These are phyloP conservation scores for Phoma herbarum DNA, from an alignment of 2,329 filamentous ascomycete species.

Conservation along the genomic window DNA sequence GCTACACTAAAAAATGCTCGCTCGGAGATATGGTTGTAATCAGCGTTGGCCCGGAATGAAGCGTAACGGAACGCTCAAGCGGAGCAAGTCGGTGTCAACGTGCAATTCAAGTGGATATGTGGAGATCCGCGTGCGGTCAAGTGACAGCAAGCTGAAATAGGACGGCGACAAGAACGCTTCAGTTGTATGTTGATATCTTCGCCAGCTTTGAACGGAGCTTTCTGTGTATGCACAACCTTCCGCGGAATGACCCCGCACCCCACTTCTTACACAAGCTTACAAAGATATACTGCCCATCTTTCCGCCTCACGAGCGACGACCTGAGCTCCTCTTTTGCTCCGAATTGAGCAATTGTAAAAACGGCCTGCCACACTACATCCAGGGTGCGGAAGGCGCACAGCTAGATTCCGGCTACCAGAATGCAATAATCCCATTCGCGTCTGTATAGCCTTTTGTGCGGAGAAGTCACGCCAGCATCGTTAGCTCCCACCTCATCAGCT, in stretches of 20 bases:
- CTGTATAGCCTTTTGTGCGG: slow-evolving; percentile 36
- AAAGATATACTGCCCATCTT: not conserved
- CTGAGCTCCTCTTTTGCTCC: not conserved
- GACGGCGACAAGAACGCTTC: not conserved
- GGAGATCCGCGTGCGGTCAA: not conserved
- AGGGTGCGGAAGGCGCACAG: slow-evolving; percentile 9
- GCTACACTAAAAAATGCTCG: not conserved
- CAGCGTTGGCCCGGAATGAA: slow-evolving; percentile 9
- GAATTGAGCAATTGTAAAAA: slow-evolving; percentile 2
- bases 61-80: slow-evolving; percentile 9
- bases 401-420: slow-evolving; percentile 20
- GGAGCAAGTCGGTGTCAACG: slow-evolving; percentile 6
- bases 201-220: not conserved
- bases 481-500: slow-evolving; percentile 26
- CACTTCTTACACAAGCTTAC: slow-evolving; percentile 16
- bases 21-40: slow-evolving; percentile 10
- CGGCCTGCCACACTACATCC: slow-evolving; percentile 25
- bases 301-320: not conserved
- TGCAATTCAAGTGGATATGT: not conserved
- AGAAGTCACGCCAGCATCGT: slow-evolving; percentile 27
- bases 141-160: slow-evolving; percentile 4
- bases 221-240: slow-evolving; percentile 1
- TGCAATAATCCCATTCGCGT: slow-evolving; percentile 20
- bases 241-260: slow-evolving; percentile 15
- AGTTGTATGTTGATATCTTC: not conserved